Conservation (phyloP, 2,329 filamentous ascomycete species). For the Aspergillus carbonarius region DNA sequence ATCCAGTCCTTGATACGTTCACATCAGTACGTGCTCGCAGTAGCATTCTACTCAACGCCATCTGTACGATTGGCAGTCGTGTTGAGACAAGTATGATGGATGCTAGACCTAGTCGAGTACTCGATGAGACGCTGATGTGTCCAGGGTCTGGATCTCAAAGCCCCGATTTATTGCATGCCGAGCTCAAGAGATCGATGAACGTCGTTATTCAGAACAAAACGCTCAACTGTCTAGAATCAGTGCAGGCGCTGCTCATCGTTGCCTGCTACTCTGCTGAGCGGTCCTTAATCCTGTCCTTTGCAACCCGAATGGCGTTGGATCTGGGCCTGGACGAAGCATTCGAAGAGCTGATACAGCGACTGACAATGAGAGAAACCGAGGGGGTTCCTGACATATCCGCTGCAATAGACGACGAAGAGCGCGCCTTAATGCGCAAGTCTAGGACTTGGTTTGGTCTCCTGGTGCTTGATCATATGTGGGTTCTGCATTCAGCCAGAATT, state of each 20-base stretch:
- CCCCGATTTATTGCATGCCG: constrained; percentile 47
- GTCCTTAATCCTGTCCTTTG: constrained; percentile 51
- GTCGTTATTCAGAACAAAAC: constrained; percentile 44
- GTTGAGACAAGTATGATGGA: constrained; percentile 32
- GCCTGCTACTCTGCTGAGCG: constrained; percentile 56
- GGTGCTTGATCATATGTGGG: constrained; percentile 52
- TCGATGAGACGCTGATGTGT: background rate
- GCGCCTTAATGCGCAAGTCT: constrained; percentile 42
- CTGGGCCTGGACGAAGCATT: constrained; percentile 48
- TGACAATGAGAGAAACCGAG: constrained; percentile 28
- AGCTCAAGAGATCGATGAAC: constrained; percentile 48
- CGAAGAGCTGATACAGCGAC: constrained; percentile 36
- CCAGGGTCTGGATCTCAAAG: constrained; percentile 30
- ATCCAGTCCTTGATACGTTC: constrained; percentile 47
- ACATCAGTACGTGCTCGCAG: constrained; percentile 49
- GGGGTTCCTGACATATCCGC: constrained; percentile 13
- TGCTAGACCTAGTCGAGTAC: background rate
- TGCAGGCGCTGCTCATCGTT: constrained; percentile 54
- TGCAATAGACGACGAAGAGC: constrained; percentile 24
- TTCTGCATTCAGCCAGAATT: background rate
- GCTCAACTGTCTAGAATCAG: constrained; percentile 46
- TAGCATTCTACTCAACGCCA: constrained; percentile 52
- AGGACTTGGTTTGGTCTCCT: constrained; percentile 56
- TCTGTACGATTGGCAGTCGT: constrained; percentile 54
- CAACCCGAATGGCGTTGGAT: constrained; percentile 53